These are phyloP conservation scores for Tetrapisispora arboricola DNA, from an alignment of 805 yeast genomes.

Conservation along the genomic window DNA sequence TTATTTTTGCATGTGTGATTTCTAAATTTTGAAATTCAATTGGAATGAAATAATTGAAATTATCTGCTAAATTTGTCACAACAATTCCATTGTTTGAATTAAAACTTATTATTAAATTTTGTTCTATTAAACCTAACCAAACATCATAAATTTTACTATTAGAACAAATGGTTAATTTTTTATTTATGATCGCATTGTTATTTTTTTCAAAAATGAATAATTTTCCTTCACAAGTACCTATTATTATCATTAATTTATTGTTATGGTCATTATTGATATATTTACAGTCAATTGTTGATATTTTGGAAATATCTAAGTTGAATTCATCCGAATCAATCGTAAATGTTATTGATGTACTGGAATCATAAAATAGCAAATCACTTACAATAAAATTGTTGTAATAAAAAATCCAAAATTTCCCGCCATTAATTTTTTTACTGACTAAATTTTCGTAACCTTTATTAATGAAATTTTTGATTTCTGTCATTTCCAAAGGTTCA, in stretches of 20 bases:
- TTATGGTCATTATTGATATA: background rate
- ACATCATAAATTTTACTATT: background rate
- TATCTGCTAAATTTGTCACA: background rate
- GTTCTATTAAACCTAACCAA: conserved; percentile 1
- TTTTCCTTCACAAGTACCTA: background rate
- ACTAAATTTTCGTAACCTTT: conserved; percentile 2
- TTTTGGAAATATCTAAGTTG: background rate
- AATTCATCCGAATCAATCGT: background rate
- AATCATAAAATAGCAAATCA: conserved; percentile 1
- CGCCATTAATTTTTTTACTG: background rate
- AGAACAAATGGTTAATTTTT: background rate
- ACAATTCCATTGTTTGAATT: background rate
- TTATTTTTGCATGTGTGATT: conserved; percentile 2
- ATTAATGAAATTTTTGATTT: background rate
- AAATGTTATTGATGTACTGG: background rate
- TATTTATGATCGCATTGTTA: background rate
- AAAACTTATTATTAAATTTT: conserved; percentile 1
- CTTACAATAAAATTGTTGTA: conserved; percentile 1
- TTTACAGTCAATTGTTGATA: conserved; percentile 3
- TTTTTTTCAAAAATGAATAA: background rate
- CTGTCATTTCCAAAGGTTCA: background rate
- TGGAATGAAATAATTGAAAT: background rate
- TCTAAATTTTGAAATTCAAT: background rate
- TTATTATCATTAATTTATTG: background rate
- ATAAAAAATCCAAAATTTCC: conserved; percentile 2